A percentile compares a stretch with the other conserved stretches of the same genome.
phyloP scores from a whole-genome alignment of 805 yeast species.

The Debaryomyces castellii region DNA sequence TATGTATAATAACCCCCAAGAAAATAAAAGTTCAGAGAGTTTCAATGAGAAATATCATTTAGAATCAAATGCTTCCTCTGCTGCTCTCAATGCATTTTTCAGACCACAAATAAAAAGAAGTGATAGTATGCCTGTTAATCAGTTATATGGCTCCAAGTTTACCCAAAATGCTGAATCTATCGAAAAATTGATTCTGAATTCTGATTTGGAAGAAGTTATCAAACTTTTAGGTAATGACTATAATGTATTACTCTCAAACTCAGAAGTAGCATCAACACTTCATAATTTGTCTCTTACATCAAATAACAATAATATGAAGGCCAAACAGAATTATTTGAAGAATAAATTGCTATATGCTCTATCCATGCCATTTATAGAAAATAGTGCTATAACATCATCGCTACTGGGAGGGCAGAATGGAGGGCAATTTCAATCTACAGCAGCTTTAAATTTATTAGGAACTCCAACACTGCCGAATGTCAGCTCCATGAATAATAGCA shows the following conservation, averaged over 20 bases:
- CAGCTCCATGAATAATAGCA: slow-evolving; percentile 14
- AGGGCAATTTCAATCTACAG: slow-evolving; percentile 29
- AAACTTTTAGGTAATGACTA: slow-evolving; percentile 43
- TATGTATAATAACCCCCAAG: slow-evolving; percentile 5
- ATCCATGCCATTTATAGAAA: slow-evolving; percentile 64
- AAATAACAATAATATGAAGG: slow-evolving; percentile 19
- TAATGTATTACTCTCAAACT: slow-evolving; percentile 23
- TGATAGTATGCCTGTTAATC: slow-evolving; percentile 34
- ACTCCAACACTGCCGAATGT: slow-evolving; percentile 6
- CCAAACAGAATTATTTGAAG: slow-evolving; percentile 42
- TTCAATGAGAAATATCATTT: slow-evolving; percentile 20
- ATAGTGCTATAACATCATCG: slow-evolving; percentile 27
- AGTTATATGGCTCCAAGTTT: slow-evolving; percentile 10
- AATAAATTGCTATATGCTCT: slow-evolving; percentile 57
- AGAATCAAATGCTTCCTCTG: slow-evolving; percentile 45
- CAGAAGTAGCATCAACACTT: slow-evolving; percentile 51
- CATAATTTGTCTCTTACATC: slow-evolving; percentile 56
- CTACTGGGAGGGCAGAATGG: slow-evolving; percentile 11
- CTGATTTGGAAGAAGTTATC: slow-evolving; percentile 51
- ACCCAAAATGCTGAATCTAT: background rate
- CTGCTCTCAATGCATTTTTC: slow-evolving; percentile 47
- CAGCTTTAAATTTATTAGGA: slow-evolving; percentile 28
- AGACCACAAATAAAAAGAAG: slow-evolving; percentile 36
- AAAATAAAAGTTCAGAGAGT: slow-evolving; percentile 18
- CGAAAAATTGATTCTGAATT: slow-evolving; percentile 18